Evolutionary conservation across 192 early-diverging fungal genomes (phyloP), one percentile per base, ranked within the genome.

Genomic region (Thoreauomyces humboldtii): DNA sequence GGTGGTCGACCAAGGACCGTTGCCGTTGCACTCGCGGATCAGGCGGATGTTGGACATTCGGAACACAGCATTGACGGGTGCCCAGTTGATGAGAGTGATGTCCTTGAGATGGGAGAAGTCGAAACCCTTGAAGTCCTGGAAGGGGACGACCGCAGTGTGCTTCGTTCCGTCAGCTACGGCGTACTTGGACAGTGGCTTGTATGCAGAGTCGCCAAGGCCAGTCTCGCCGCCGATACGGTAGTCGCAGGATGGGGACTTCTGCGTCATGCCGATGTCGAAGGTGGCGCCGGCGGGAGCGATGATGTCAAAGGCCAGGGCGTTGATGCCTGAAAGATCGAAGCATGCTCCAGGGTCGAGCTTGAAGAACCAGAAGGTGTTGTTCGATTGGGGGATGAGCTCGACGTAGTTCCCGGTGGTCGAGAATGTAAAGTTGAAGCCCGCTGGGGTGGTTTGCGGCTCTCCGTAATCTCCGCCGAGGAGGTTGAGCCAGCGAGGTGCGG

Each of bases 101-200:
- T 71, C 69, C 62, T 71, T 71, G 33, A 66, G 24, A 46, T 71
- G 69, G 31, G 38, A 33, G 44, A 71, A 71, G 56, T 71, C 69
- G 38, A 65, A 65, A 27, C 22, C 12, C 2, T 22, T 38, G 56
- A 65, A 35, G 45, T 71, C 68, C 0, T 14, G 11, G 36, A 64
- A 58, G 21, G 69, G 69, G 9, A 71, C 24, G 31, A 32, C 35
- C 43, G 65, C 69, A n/a, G 61, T 58, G 43, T 71, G 61, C 46
- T 65, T 64, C 24, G 25, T 25, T 5, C 69, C 69, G 28, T 63
- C 36, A n/a, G 69, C 51, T 1, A 43, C 59, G 29, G 65, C 21
- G 62, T 65, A 71, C 28, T 65, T 58, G 1, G 69, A 45, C 17
- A 71, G 31, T 6, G 61, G 61, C n/a, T 45, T 11, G 69, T 71